A percentile compares a stretch with the other conserved stretches of the same genome.
phyloP scores from a whole-genome alignment of 768 basidiomycete genomes.

The Macrolepiota albuminosa region DNA sequence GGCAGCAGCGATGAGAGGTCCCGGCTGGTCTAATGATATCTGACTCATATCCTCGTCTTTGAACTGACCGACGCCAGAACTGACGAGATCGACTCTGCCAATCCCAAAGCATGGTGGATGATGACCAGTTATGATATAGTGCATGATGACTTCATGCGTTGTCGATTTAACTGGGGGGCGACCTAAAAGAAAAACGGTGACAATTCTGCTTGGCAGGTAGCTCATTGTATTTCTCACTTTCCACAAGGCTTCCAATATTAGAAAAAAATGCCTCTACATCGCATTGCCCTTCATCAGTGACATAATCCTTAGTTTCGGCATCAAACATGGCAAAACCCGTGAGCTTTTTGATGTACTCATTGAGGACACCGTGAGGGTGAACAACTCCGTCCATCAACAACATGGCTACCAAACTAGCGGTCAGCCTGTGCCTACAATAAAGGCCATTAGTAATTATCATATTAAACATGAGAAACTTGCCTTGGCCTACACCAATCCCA shows the following conservation, averaged over 20 bases:
- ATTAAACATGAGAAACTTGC: neutral
- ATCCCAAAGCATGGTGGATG: neutral
- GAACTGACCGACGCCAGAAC: neutral
- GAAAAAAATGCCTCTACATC: too few species aligned
- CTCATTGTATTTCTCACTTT: neutral
- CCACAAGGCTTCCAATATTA: neutral
- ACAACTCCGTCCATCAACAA: neutral
- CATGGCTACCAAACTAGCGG: neutral
- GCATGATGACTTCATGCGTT: slow-evolving; percentile 1
- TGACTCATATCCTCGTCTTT: neutral
- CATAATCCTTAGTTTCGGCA: neutral
- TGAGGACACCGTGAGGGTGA: neutral
- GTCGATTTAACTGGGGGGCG: neutral
- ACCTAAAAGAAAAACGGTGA: neutral
- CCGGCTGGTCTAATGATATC: slow-evolving; percentile 1
- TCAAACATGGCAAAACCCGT: neutral
- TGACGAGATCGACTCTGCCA: neutral
- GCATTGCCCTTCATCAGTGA: too few species aligned
- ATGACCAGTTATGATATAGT: neutral
- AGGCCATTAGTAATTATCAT: neutral
- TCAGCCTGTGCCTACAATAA: neutral
- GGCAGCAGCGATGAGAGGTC: neutral
- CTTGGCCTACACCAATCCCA: neutral
- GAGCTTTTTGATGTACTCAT: neutral
- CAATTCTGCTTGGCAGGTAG: neutral